Base-by-base conservation (phyloP, 1,284 basidiomycete genomes). In the Microbotryum lychnidis-dioicae region DNA sequence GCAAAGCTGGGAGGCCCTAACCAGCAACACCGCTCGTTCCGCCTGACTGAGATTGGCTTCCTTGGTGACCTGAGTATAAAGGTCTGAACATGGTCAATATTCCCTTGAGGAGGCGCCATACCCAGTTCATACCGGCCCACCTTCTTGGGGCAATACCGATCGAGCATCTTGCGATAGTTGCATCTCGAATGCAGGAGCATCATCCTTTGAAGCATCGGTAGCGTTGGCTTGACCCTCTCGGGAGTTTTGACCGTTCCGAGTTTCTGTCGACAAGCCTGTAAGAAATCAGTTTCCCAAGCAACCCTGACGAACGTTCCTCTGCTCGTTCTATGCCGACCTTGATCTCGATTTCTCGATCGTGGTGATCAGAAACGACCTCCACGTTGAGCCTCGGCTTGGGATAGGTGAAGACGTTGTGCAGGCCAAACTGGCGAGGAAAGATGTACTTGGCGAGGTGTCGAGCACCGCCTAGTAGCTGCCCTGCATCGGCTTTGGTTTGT, bases 381-480 rank as follows among this genome's bases (percentile, higher is more conserved):
- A 52, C 61, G 60, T 53, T 61, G 51, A 59, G 23, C 8, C 64
- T 60, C 14, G 60, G 57, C 60, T 71, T 71, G n/a, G 57, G 63
- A 10, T 69, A 47, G 6, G 71, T 73, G 62, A 83, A 91, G 4
- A 84, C 79, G 65, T 79, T 87, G 14, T 79, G 74, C 1, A 93
- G 74, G 0, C 81, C 80, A 68, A 86, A 89, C 67, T 91, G 87
- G 33, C 83, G 79, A 8, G 89, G 84, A 69, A 93, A 93, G 0
- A 94, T 77, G 72, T 92, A 88, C 76, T 90, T 91, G 25, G 84
- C 79, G 2, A 89, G 74, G 69, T 84, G 84, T 25, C 87, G 80
- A 1, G 81, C 84, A 83, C 44, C 86, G 79, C 2, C 81, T 61
- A 2, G 58, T 33, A 33, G 64, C 58, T 81, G 73, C 50, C 77